phyloP scores from a whole-genome alignment of 371 early-diverging fungal species.

The Umbelopsis sp. region DNA sequence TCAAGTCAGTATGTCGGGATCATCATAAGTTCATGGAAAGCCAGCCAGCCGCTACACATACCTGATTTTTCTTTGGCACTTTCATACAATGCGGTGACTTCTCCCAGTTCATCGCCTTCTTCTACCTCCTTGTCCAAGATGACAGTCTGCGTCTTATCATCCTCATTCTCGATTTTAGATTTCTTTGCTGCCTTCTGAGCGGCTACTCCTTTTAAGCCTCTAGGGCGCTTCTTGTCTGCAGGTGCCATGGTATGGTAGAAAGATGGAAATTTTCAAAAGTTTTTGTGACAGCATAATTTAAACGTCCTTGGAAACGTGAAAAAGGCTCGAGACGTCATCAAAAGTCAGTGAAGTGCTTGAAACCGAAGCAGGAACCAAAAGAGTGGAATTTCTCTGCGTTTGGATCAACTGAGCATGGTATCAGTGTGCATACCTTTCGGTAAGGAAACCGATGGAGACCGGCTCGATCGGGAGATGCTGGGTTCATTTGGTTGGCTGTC shows the following conservation, averaged over 20 bases:
- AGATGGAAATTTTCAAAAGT: neutral
- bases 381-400: neutral
- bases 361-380: neutral
- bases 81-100: conserved; percentile 46
- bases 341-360: neutral
- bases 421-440: no score
- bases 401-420: no score
- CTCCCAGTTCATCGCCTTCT: conserved; percentile 57
- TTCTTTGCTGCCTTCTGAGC: conserved; percentile 45
- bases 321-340: conserved; percentile 4
- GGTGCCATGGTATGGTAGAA: conserved; percentile 27
- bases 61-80: conserved; percentile 50
- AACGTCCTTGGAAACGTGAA: neutral
- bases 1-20: neutral
- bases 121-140: conserved; percentile 53
- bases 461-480: no score
- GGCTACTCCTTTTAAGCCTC: conserved; percentile 48
- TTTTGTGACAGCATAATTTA: conserved; percentile 16
- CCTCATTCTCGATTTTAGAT: conserved; percentile 30
- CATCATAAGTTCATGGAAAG: neutral
- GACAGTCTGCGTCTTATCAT: conserved; percentile 51
- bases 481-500: no score
- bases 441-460: no score
- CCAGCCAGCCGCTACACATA: conserved; percentile 10
- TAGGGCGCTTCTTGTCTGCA: conserved; percentile 52